Conservation (phyloP, 768 basidiomycete genomes). For the Boletus bicolor region DNA sequence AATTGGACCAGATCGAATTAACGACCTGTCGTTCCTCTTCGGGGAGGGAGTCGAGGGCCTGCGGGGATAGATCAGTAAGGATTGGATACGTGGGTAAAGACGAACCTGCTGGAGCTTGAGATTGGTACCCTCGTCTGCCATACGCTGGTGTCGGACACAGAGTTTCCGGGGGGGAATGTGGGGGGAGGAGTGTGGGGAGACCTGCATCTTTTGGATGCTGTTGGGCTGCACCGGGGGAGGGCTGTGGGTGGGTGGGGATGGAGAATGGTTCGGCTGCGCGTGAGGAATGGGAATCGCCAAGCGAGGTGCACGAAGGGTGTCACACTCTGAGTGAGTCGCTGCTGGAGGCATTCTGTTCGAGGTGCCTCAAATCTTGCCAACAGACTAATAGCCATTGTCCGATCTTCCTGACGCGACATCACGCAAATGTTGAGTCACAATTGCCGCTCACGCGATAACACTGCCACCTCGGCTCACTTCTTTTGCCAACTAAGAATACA, state of each 20-base stretch:
- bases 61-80: slow-evolving; percentile 11
- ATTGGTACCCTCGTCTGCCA: slow-evolving; percentile 95
- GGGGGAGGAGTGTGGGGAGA: slow-evolving; percentile 14
- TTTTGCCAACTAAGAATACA: slow-evolving; percentile 25
- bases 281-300: slow-evolving; percentile 33
- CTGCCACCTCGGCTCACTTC: slow-evolving; percentile 14
- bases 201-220: background rate
- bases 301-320: slow-evolving; percentile 65
- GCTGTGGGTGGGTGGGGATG: slow-evolving; percentile 9
- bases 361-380: too few species aligned
- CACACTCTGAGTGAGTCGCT: slow-evolving; percentile 43
- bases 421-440: slow-evolving; percentile 20
- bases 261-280: background rate
- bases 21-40: slow-evolving; percentile 83
- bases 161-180: slow-evolving; percentile 58
- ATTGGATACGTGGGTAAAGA: background rate
- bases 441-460: slow-evolving; percentile 14
- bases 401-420: slow-evolving; percentile 27
- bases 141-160: slow-evolving; percentile 90
- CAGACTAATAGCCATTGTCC: background rate
- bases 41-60: slow-evolving; percentile 90
- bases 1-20: slow-evolving; percentile 93
- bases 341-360: slow-evolving; percentile 18
- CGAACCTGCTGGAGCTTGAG: slow-evolving; percentile 83
- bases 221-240: background rate